Evolutionary conservation across 2,329 filamentous ascomycete species (phyloP), one percentile per base, ranked within the genome.

Genomic region (Neonectria magnoliae): DNA sequence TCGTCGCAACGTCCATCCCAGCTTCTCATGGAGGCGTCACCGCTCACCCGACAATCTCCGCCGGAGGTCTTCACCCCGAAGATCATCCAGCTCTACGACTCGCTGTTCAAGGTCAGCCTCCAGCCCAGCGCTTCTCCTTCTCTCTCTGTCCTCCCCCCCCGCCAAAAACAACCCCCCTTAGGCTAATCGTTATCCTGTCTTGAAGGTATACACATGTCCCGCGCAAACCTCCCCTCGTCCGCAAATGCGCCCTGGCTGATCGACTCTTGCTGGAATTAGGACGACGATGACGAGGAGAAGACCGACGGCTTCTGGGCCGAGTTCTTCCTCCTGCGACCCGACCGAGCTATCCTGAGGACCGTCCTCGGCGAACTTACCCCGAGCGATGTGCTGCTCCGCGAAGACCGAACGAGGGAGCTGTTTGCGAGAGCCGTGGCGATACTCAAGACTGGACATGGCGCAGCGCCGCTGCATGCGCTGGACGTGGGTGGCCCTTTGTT

Each of bases 291-390:
- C 64, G 80, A 83, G 56, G 91, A 94, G 29, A 91, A 91, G 67
- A 88, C 93, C 1, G 93, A 97, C 65, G 95, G 94, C 47, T 99
- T 98, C 81, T 99, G 96, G 96, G 87, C 89, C 70, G 96, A 98
- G 80, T 94, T 99, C 81, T 99, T 99, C 79, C 86, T 99, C 41
- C 85, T 98, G 63, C 90, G 90, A 68, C 94, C 95, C 22, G 93
- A 98, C 76, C 86, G 88, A 59, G 78, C 84, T 5, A 87, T 89
- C 53, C 82, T 99, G 68, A 87, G 88, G 76, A 82, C 81, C 54
- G 86, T 94, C 52, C 82, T 99, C 66, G 87, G 90, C 68, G 83
- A 86, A n/a, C 82, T 96, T 44, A 86, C 87, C 56, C 88, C 93
- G 6, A 90, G 93, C 70, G 90, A 94, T 71, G 84, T 97, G 67